phyloP scores from a whole-genome alignment of 352 stramenopile genomes.

The Globisporangium abappressorium region DNA sequence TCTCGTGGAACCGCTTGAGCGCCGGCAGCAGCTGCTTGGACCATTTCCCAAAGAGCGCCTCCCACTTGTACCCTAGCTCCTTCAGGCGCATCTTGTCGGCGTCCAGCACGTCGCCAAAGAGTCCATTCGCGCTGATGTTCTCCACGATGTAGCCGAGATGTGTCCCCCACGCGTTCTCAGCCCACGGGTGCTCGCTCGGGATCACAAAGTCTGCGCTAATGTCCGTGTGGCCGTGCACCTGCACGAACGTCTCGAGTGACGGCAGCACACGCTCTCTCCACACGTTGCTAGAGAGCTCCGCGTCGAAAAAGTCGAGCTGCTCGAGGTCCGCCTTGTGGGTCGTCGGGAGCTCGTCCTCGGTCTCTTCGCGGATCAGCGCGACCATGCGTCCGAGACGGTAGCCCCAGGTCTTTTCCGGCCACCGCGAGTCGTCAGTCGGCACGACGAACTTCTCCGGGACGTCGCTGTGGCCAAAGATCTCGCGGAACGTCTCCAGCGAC shows the following conservation, averaged over 20 bases:
- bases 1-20: constrained; percentile 67
- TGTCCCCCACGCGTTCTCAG: constrained; percentile 29
- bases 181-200: constrained; percentile 47
- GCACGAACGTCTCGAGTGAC: constrained; percentile 30
- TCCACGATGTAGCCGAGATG: constrained; percentile 58
- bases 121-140: constrained; percentile 32
- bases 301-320: constrained; percentile 42
- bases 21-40: constrained; percentile 51
- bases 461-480: constrained; percentile 37
- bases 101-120: constrained; percentile 47
- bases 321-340: constrained; percentile 22
- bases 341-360: neutral
- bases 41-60: constrained; percentile 60
- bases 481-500: constrained; percentile 29
- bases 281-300: constrained; percentile 19
- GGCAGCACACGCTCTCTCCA: constrained; percentile 44
- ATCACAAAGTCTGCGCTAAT: constrained; percentile 58
- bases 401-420: constrained; percentile 22
- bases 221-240: constrained; percentile 31
- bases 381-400: constrained; percentile 24
- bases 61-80: constrained; percentile 54
- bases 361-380: constrained; percentile 15
- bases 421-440: constrained; percentile 16
- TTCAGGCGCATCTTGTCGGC: constrained; percentile 37
- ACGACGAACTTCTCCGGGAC: constrained; percentile 38